These are phyloP conservation scores for Solanum chacoense DNA, from an alignment of 305 asterid genomes.

Conservation along the genomic window DNA sequence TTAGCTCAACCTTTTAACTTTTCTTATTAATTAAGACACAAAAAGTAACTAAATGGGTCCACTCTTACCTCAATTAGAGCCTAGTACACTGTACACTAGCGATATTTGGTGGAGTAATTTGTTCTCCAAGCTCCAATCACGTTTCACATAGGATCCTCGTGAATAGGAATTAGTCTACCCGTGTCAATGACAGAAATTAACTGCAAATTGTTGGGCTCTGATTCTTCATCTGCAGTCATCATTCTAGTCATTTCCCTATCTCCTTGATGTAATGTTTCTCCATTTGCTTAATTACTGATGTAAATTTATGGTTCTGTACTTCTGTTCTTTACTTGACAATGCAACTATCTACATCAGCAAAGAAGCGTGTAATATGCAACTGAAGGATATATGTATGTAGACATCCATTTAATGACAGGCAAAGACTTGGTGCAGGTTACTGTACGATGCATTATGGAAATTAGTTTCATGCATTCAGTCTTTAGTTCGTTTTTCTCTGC, in stretches of 20 bases:
- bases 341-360: background rate
- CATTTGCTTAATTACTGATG: background rate
- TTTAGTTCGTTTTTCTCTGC: conserved; percentile 5
- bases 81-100: background rate
- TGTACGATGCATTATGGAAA: background rate
- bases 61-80: background rate
- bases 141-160: background rate
- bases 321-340: background rate
- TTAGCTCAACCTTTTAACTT: background rate
- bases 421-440: background rate
- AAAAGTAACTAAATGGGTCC: background rate
- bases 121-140: background rate
- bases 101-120: background rate
- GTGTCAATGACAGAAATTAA: background rate
- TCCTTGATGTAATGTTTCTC: background rate
- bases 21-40: background rate
- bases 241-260: background rate
- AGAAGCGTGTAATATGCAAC: background rate
- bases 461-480: background rate
- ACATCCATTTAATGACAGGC: background rate
- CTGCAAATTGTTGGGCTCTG: background rate
- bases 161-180: background rate
- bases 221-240: background rate
- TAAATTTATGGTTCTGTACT: background rate
- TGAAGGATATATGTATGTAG: background rate